Conservation (phyloP, 225 moss, liverwort and hornwort genomes). For the Sphagnum contortum region DNA sequence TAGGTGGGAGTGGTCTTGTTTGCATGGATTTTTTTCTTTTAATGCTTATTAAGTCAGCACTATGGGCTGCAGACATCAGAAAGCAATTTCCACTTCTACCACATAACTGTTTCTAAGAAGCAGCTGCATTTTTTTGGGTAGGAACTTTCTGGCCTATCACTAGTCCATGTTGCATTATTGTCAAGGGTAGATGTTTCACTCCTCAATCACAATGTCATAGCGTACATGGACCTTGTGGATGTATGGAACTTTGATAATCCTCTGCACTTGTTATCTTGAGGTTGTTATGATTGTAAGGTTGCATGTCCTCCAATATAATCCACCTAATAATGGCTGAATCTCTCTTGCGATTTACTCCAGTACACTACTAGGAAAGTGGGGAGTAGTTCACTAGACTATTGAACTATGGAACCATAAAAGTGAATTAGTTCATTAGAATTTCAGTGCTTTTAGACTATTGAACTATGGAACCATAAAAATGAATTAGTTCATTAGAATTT, state of each 20-base stretch:
- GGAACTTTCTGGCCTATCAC: slow-evolving; percentile 50
- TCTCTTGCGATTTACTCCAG: too few species aligned
- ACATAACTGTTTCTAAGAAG: slow-evolving; percentile 59
- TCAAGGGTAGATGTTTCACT: slow-evolving; percentile 62
- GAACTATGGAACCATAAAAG: too few species aligned
- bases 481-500: too few species aligned
- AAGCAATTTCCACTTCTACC: slow-evolving; percentile 82
- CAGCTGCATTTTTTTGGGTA: slow-evolving; percentile 73
- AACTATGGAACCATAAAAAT: too few species aligned
- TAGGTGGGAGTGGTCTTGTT: too few species aligned
- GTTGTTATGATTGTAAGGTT: background rate
- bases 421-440: too few species aligned
- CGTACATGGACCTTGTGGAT: slow-evolving; percentile 35
- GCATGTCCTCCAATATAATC: background rate
- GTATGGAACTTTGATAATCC: background rate
- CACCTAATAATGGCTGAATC: too few species aligned
- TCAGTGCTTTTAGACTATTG: too few species aligned
- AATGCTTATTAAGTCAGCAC: background rate
- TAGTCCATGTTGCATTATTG: slow-evolving; percentile 57
- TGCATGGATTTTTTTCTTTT: background rate
- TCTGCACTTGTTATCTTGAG: background rate
- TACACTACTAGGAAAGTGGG: too few species aligned
- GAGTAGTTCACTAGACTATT: too few species aligned
- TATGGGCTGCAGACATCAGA: slow-evolving; percentile 73
- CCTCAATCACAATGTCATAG: slow-evolving; percentile 65